phyloP scores from a whole-genome alignment of 495 filamentous ascomycete species.

The Jackrogersella multiformis region DNA sequence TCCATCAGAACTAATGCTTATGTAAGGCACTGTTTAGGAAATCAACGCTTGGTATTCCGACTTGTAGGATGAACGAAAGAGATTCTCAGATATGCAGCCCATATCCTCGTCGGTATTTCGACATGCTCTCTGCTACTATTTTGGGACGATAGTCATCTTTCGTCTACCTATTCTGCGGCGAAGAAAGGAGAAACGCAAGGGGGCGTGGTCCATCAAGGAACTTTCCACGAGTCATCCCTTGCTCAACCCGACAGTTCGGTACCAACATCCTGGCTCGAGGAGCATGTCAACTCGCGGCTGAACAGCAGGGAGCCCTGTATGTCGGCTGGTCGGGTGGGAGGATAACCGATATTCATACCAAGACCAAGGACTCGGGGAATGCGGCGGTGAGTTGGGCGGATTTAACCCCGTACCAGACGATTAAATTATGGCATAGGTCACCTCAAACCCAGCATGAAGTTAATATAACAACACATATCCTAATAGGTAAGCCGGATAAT shows the following conservation, averaged over 20 bases:
- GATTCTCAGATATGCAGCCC: no score
- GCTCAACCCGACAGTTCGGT: constrained; percentile 19
- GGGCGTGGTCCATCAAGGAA: neutral
- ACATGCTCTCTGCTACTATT: no score
- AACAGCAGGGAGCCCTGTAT: constrained; percentile 3
- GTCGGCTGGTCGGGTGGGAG: neutral
- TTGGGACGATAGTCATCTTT: neutral
- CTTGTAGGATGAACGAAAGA: no score
- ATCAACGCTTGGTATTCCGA: no score
- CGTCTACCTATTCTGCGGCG: neutral
- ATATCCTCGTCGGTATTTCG: no score
- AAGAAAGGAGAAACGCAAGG: constrained; percentile 6
- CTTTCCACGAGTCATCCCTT: constrained; percentile 13
- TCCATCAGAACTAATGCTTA: no score
- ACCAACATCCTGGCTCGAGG: neutral
- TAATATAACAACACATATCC: constrained; percentile 6
- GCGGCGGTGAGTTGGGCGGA: neutral
- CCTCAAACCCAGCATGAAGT: neutral
- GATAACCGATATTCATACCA: constrained; percentile 11
- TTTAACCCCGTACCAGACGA: neutral
- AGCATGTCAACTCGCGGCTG: constrained; percentile 10
- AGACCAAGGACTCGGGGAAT: constrained; percentile 26
- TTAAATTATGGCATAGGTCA: constrained; percentile 6
- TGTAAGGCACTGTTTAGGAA: no score
- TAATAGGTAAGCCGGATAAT: constrained; percentile 4